These are phyloP conservation scores for Parathielavia hyrcaniae DNA, from an alignment of 495 filamentous ascomycete species.

Conservation along the genomic window DNA sequence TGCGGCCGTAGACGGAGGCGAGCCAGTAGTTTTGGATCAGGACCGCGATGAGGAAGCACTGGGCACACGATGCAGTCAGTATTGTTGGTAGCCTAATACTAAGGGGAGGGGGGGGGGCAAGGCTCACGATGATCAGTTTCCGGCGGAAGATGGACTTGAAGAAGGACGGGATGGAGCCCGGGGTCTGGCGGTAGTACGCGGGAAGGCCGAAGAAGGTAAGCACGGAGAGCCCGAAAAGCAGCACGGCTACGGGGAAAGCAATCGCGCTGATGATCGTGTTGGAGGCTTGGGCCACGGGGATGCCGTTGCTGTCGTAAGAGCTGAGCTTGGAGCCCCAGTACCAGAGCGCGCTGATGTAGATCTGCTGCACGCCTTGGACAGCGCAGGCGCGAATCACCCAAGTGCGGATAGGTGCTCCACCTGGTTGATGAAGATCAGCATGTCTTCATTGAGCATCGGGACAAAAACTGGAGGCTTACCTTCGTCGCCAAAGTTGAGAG, in stretches of 20 bases:
- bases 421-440: constrained; percentile 12
- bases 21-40: constrained; percentile 62
- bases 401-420: constrained; percentile 51
- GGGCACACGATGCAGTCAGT: constrained; percentile 5
- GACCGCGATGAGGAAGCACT: constrained; percentile 54
- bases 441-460: not conserved
- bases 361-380: constrained; percentile 58
- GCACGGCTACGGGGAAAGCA: constrained; percentile 44
- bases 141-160: constrained; percentile 52
- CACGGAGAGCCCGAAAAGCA: constrained; percentile 46
- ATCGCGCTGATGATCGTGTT: constrained; percentile 38
- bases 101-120: not conserved
- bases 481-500: constrained; percentile 61
- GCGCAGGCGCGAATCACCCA: constrained; percentile 59
- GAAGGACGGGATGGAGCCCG: constrained; percentile 59
- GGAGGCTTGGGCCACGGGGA: constrained; percentile 22
- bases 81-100: not conserved
- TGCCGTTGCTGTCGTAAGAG: constrained; percentile 24
- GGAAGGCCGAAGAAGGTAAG: constrained; percentile 53
- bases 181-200: constrained; percentile 59
- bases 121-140: constrained; percentile 44
- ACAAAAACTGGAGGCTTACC: constrained; percentile 21
- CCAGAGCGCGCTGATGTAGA: constrained; percentile 57
- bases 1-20: constrained; percentile 52
- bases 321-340: constrained; percentile 52